phyloP scores from a whole-genome alignment of 257 asterid species.

The Lavandula angustifolia region DNA sequence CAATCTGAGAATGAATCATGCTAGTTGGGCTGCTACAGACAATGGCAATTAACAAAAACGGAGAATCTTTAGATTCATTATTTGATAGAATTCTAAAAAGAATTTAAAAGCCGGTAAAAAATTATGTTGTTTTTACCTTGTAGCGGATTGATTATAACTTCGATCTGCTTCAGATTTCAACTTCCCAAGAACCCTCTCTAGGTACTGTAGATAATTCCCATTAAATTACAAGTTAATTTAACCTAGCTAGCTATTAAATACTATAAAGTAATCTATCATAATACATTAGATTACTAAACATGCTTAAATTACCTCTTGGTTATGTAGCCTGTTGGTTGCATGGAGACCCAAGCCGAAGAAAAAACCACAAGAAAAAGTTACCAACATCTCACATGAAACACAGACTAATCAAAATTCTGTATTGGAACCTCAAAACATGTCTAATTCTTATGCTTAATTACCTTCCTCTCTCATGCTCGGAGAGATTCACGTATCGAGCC shows the following conservation, averaged over 20 bases:
- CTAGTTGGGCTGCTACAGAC: conserved; percentile 56
- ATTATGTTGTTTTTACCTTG: conserved; percentile 45
- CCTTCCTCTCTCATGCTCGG: conserved; percentile 92
- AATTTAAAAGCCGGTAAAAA: background rate
- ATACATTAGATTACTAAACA: background rate
- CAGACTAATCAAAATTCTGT: background rate
- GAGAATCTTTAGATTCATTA: background rate
- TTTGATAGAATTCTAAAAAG: background rate
- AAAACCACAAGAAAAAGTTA: background rate
- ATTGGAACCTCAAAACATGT: background rate
- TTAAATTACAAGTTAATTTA: background rate
- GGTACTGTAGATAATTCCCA: conserved; percentile 44
- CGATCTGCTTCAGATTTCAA: conserved; percentile 66
- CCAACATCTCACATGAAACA: background rate
- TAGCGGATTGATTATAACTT: conserved; percentile 38
- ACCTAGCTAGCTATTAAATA: background rate
- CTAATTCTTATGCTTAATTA: conserved; percentile 19
- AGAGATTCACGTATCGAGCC: conserved; percentile 69
- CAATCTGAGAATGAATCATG: conserved; percentile 61
- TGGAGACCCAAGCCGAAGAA: conserved; percentile 7
- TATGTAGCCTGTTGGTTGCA: conserved; percentile 69
- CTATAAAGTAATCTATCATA: background rate
- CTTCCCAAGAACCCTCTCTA: conserved; percentile 77
- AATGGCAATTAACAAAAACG: conserved; percentile 7
- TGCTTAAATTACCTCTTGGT: conserved; percentile 67